Conservation (phyloP, 768 basidiomycete genomes). For the Russula brevipes region DNA sequence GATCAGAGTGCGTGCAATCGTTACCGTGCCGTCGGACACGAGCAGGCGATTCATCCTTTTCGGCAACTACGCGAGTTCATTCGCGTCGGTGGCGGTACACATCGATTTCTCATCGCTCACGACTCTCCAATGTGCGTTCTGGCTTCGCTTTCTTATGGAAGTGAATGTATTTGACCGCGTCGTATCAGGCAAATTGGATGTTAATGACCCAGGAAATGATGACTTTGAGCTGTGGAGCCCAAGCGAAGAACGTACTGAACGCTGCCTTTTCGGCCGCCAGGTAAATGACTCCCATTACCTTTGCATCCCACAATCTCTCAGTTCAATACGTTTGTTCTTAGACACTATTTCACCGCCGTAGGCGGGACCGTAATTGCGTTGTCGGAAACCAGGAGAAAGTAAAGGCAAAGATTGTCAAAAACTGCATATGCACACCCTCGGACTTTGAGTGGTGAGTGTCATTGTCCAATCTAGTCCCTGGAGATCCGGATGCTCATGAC, state of each 20-base stretch:
- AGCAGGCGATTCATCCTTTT: slow-evolving; percentile 87
- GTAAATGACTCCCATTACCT: slow-evolving; percentile 35
- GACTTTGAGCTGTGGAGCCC: slow-evolving; percentile 99
- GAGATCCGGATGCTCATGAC: neutral
- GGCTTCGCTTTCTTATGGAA: neutral
- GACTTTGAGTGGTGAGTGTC: slow-evolving; percentile 91
- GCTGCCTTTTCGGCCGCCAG: slow-evolving; percentile 89
- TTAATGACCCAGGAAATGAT: slow-evolving; percentile 71
- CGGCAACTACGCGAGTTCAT: slow-evolving; percentile 49
- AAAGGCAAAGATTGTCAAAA: slow-evolving; percentile 48
- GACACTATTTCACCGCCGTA: slow-evolving; percentile 90
- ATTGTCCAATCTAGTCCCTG: neutral
- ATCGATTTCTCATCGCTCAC: slow-evolving; percentile 86
- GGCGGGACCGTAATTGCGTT: slow-evolving; percentile 72
- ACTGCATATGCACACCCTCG: slow-evolving; percentile 63
- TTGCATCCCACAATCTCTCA: neutral
- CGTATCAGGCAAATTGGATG: slow-evolving; percentile 55
- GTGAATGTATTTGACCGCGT: slow-evolving; percentile 5
- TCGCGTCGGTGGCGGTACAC: slow-evolving; percentile 64
- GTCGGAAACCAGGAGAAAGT: slow-evolving; percentile 67
- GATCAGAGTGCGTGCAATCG: slow-evolving; percentile 68
- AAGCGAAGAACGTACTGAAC: slow-evolving; percentile 79
- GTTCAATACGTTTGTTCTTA: slow-evolving; percentile 30
- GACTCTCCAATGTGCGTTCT: slow-evolving; percentile 59
- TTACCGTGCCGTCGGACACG: slow-evolving; percentile 87